Percentiles rank a stretch among this genome's conserved stretches.
These are phyloP conservation scores for Endocalyx cinctus DNA, from an alignment of 2,329 filamentous ascomycete genomes.

Conservation along the genomic window DNA sequence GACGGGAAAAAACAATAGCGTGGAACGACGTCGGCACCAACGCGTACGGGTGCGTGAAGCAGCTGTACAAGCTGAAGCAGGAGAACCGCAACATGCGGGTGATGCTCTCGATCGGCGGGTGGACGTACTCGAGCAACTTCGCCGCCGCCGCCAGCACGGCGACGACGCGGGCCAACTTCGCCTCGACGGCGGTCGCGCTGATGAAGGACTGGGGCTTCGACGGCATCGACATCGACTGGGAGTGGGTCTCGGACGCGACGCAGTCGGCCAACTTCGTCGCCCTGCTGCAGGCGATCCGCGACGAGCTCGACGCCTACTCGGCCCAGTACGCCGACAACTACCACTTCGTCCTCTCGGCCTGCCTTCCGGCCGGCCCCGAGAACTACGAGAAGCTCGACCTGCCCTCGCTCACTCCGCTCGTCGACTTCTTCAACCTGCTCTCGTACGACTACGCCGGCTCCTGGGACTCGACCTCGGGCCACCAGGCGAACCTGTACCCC, in stretches of 20 bases:
- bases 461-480: constrained; percentile 60
- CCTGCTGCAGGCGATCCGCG: constrained; percentile 39
- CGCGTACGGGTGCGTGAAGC: constrained; percentile 76
- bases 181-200: constrained; percentile 61
- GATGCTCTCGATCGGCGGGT: constrained; percentile 77
- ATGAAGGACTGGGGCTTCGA: constrained; percentile 68
- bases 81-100: constrained; percentile 72
- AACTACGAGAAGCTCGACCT: constrained; percentile 47
- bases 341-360: constrained; percentile 51
- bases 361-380: constrained; percentile 42
- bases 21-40: constrained; percentile 65
- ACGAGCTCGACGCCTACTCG: constrained; percentile 45
- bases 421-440: constrained; percentile 62
- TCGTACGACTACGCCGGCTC: constrained; percentile 69
- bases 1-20: constrained; percentile 24
- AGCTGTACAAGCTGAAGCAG: constrained; percentile 74
- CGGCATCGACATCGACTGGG: constrained; percentile 36
- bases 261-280: constrained; percentile 41
- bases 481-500: constrained; percentile 67
- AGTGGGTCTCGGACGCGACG: constrained; percentile 32
- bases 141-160: constrained; percentile 60
- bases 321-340: constrained; percentile 38
- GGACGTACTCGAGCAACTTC: constrained; percentile 79
- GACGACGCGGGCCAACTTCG: constrained; percentile 61
- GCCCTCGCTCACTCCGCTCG: constrained; percentile 36